Evolutionary conservation across 257 asterid species (phyloP), one percentile per base, ranked within the genome.

Genomic region (Gentiana macrophylla): DNA sequence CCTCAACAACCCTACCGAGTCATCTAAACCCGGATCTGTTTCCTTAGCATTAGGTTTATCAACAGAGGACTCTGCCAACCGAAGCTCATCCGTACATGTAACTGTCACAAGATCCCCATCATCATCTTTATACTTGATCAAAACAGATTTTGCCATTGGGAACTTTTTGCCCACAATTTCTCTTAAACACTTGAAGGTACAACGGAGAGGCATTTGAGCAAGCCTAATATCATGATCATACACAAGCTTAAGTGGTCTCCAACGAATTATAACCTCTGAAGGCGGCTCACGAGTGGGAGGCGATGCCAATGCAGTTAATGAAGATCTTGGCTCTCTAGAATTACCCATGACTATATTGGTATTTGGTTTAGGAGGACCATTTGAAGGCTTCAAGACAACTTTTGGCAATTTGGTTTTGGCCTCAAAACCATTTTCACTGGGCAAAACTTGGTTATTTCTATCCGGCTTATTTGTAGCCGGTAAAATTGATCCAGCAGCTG

Each of bases 151-250:
- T 15, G 97, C 83, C 90, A 85, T 80, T 0, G 99, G 97, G 59
- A 92, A 77, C 37, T 92, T 81, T 64, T 77, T 76, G 64, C 80
- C 54, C 5, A 88, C 84, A 53, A 81, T 72, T 32, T 88, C 99
- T 61, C 99, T 72, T 77, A 92, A 75, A 48, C 77, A 83, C 60
- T 67, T 83, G 10, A 85, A 79, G 57, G 67, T 72, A 78, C 97
- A 92, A 53, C 70, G 69, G 43, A 77, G 79, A 2, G 99, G 97
- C 94, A 92, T 85, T 53, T 83, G 81, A 12, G 85, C 86, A 52
- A 92, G 95, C 72, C 97, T 79, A 65, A 92, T 92, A 72, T 88
- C 97, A 36, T 88, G 97, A 58, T 82, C 99, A 69, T 92, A 92
- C 44, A 88, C 91, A 62, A 92, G 95, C 79, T 92, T 92, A 77